Base-by-base conservation (phyloP, 805 yeast species). In the Hanseniaspora singularis region DNA sequence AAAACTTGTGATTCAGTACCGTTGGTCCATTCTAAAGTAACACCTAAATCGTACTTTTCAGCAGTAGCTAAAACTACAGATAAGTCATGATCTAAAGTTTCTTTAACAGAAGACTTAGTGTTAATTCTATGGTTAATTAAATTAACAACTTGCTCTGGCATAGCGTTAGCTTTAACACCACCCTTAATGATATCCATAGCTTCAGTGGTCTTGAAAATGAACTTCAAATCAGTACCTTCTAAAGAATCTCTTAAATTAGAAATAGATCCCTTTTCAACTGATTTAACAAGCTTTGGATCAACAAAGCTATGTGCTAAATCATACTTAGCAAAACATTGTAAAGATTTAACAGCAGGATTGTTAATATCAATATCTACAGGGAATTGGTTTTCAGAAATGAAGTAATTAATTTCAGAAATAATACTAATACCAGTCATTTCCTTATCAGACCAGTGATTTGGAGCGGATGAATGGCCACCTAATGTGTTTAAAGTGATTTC, bases 391-490 rank as follows among this genome's bases (percentile, higher is more conserved):
- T 63, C 60, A 58, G 83, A 89, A 38, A 81, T 68, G 33, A 58
- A 54, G 10, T 63, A 56, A n/a, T 77, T 63, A 49, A 81, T 64
- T 51, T 76, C 74, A 1, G 82, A 66, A 45, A 76, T 59, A 12
- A 81, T 66, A 1, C 88, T 92, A 59, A 83, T 80, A 14, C 79
- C 71, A 1, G 88, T 80, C 59, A 81, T 86, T 40, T 41, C 46
- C 32, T 40, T 40, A 40, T 70, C 75, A 1, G 85, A 86, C 48
- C 48, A 44, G 20, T 44, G 48, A 34, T 44, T 44, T 1, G 88
- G 87, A 16, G 71, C 60, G 8, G 84, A 77, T 0, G 86, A 74
- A 55, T 81, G 88, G 3, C 88, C 89, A 28, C 88, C 88, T 3
- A 73, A 69, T 31, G 78, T 72, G 28, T 61, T 59, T 40, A 76